A percentile compares a stretch with the other conserved stretches of the same genome.
Conservation (phyloP, 306 rosid genomes). For the Cicer judaicum region DNA sequence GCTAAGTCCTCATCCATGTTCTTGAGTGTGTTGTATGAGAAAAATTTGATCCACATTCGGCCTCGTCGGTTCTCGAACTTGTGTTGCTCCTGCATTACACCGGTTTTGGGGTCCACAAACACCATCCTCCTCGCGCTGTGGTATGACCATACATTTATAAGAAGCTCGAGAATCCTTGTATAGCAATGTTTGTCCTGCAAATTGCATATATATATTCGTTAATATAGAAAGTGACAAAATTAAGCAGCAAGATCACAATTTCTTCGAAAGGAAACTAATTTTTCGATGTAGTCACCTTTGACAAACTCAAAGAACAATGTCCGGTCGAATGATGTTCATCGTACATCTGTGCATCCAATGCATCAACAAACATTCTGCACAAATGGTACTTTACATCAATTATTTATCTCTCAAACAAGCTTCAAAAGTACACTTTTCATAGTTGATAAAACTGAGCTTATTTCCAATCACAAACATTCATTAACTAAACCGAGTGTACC, state of each 20-base stretch:
- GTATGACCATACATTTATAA: conserved; percentile 90
- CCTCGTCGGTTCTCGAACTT: conserved; percentile 76
- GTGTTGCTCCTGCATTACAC: conserved; percentile 86
- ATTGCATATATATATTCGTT: conserved; percentile 11
- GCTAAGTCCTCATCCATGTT: conserved; percentile 97
- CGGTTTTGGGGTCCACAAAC: conserved; percentile 75
- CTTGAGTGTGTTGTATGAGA: conserved; percentile 71
- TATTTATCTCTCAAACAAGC: conserved; percentile 25
- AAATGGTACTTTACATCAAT: conserved; percentile 26
- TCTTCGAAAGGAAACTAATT: background rate
- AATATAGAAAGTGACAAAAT: background rate
- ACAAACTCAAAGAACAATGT: conserved; percentile 76
- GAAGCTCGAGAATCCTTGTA: conserved; percentile 84
- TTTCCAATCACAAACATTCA: conserved; percentile 25
- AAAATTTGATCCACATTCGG: conserved; percentile 88
- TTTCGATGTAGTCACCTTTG: conserved; percentile 60
- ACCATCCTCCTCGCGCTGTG: conserved; percentile 91
- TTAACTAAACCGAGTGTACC: conserved; percentile 53
- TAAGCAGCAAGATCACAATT: background rate
- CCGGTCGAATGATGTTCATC: conserved; percentile 79
- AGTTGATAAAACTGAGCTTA: conserved; percentile 16
- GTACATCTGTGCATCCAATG: conserved; percentile 80
- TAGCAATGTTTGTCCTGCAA: conserved; percentile 91
- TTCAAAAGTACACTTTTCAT: background rate
- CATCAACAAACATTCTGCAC: conserved; percentile 92